Conservation (phyloP, 768 basidiomycete genomes). For the Gyrodon lividus region DNA sequence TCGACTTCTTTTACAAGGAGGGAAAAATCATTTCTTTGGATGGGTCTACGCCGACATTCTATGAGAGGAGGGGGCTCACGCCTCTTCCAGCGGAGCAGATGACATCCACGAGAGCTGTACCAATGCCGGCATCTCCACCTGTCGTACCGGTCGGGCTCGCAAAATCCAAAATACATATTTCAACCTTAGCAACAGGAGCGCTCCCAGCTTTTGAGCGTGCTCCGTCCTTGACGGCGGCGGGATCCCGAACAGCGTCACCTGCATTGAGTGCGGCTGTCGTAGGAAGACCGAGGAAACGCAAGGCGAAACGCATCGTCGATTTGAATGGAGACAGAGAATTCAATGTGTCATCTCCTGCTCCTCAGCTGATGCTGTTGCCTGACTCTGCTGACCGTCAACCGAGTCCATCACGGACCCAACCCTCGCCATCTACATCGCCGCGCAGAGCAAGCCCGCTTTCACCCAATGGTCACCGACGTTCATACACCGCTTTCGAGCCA, state of each 20-base stretch:
- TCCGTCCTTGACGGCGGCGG: conserved; percentile 34
- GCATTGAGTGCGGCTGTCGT: conserved; percentile 37
- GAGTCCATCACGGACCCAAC: conserved; percentile 1
- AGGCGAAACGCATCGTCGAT: conserved; percentile 75
- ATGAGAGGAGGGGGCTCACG: conserved; percentile 63
- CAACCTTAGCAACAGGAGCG: conserved; percentile 21
- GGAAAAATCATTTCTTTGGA: conserved; percentile 78
- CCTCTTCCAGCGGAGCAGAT: conserved; percentile 50
- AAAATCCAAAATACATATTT: conserved; percentile 10
- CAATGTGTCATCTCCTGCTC: conserved; percentile 32
- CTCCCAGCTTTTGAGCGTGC: conserved; percentile 25
- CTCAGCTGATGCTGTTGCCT: conserved; percentile 5
- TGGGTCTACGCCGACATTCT: conserved; percentile 64
- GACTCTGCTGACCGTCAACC: not conserved
- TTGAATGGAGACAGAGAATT: conserved; percentile 50
- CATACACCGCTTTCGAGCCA: conserved; percentile 55
- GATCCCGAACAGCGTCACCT: conserved; percentile 46
- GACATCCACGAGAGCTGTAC: conserved; percentile 46
- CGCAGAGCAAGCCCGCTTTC: conserved; percentile 16
- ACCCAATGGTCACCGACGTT: conserved; percentile 14
- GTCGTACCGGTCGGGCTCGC: conserved; percentile 53
- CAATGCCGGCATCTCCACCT: conserved; percentile 57
- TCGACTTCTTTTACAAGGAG: conserved; percentile 82
- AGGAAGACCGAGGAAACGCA: conserved; percentile 54
- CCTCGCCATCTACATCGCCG: conserved; percentile 18